Evolutionary conservation across 2,329 filamentous ascomycete genomes (phyloP), one percentile per base, ranked within the genome.

Genomic region (Trichoderma koningiopsis): DNA sequence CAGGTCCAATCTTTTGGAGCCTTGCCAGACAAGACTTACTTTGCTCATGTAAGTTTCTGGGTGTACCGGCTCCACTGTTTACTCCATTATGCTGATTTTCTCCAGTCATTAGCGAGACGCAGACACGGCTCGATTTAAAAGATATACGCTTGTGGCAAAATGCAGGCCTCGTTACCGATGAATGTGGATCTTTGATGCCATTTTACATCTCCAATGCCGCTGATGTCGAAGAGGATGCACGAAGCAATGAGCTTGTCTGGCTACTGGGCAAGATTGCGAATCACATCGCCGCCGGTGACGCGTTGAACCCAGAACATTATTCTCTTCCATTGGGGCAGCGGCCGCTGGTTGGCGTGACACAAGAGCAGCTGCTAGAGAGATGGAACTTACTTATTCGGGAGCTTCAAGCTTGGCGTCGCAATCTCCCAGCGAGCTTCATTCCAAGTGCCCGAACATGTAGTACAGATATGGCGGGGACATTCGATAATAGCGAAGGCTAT

Each of bases 131-230:
- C 19, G 53, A 66, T 35, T 13, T 66, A 31, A 58, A 66, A 47
- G 63, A 66, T n/a, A 58, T 66, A 35, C 63, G 63, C 8, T 40
- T 66, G 5, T 66, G 63, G 63, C 63, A 66, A 43, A 58, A 66
- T 14, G 63, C 63, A 5, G 63, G 63, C 22, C 63, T 66, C 16
- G 53, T 66, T 6, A 66, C 63, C 5, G 63, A 66, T 27, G 63
- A 66, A n/a, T 37, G 47, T 47, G 63, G 63, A 2, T 66, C 63
- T 3, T 24, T 66, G 3, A 66, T 58, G 63, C 63, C 63, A 7
- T 58, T 58, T 43, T 47, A 58, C 29, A 66, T 66, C 7, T 47
- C 53, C 2, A 66, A 66, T n/a, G 63, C 63, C 11, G 53, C 63
- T 19, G 63, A 66, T 3, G 53, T 66, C 13, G 63, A 66, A 4